phyloP scores from a whole-genome alignment of 164 flowering plant genomes.

The Annona cherimola region DNA sequence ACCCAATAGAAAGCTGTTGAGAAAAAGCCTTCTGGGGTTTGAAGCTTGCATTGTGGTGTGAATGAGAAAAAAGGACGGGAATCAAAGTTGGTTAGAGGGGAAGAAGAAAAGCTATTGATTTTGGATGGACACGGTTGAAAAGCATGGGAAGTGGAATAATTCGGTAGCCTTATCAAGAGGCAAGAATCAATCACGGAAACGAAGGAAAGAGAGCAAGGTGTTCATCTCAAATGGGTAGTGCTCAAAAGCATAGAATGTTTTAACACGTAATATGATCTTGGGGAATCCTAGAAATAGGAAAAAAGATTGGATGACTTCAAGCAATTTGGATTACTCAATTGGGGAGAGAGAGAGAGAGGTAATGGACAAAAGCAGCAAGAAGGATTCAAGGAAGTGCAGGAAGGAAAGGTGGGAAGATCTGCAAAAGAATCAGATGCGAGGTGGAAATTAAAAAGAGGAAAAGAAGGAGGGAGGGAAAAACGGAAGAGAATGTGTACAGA shows the following conservation, averaged over 20 bases:
- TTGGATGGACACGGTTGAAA: not conserved
- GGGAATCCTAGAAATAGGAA: not conserved
- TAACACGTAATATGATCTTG: not conserved
- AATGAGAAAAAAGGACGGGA: not conserved
- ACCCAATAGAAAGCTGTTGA: constrained; percentile 53
- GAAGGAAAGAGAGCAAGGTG: not conserved
- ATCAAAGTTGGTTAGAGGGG: not conserved
- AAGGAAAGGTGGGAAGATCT: not conserved
- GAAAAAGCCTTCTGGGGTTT: constrained; percentile 42
- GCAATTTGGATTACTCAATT: no score
- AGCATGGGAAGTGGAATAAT: not conserved
- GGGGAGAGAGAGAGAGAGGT: not conserved
- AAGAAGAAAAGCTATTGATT: not conserved
- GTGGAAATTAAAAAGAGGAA: constrained; percentile 12
- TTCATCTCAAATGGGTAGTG: constrained; percentile 1
- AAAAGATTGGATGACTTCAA: no score
- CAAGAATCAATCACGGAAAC: not conserved
- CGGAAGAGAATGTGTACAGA: constrained; percentile 22
- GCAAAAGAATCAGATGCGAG: constrained; percentile 4
- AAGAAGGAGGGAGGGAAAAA: constrained; percentile 14
- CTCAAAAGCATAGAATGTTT: not conserved
- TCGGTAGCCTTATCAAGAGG: not conserved
- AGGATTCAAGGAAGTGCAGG: constrained; percentile 2
- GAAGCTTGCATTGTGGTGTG: constrained; percentile 30
- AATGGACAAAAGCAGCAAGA: not conserved